Conservation (phyloP, 1,284 basidiomycete species). For the Trametes hirsuta region DNA sequence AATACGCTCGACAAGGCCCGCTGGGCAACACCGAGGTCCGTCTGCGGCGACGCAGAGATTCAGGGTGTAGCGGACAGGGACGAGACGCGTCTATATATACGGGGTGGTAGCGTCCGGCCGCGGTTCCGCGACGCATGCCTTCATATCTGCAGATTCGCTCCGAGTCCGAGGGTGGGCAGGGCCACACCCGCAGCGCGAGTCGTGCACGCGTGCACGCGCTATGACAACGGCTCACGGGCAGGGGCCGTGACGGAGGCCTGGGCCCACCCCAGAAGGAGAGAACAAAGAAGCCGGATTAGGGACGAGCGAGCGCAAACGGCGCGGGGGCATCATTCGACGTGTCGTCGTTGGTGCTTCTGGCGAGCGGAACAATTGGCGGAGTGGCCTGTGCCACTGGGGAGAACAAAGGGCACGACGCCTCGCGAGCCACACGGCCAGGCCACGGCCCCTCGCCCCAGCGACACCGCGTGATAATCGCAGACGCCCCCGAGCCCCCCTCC, state of each 20-base stretch:
- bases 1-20: slow-evolving; percentile 4
- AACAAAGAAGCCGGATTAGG: slow-evolving; percentile 24
- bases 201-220: slow-evolving; percentile 20
- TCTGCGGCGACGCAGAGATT: slow-evolving; percentile 14
- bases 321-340: slow-evolving; percentile 11
- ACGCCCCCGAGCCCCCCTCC: neutral
- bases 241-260: slow-evolving; percentile 13
- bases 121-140: slow-evolving; percentile 15
- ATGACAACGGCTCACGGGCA: slow-evolving; percentile 23
- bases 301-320: slow-evolving; percentile 6
- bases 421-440: slow-evolving; percentile 3
- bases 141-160: slow-evolving; percentile 23
- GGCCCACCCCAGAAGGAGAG: slow-evolving; percentile 12
- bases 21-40: slow-evolving; percentile 3
- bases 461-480: slow-evolving; percentile 15
- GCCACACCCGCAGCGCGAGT: slow-evolving; percentile 18
- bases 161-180: slow-evolving; percentile 14
- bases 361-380: slow-evolving; percentile 22
- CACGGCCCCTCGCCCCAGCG: neutral
- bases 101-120: slow-evolving; percentile 11
- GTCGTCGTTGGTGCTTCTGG: slow-evolving; percentile 16
- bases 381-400: slow-evolving; percentile 14
- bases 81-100: slow-evolving; percentile 18
- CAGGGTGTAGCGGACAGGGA: slow-evolving; percentile 5
- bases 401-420: slow-evolving; percentile 14